These are phyloP conservation scores for Stylonectria norvegica DNA, from an alignment of 2,329 filamentous ascomycete species.

Conservation along the genomic window DNA sequence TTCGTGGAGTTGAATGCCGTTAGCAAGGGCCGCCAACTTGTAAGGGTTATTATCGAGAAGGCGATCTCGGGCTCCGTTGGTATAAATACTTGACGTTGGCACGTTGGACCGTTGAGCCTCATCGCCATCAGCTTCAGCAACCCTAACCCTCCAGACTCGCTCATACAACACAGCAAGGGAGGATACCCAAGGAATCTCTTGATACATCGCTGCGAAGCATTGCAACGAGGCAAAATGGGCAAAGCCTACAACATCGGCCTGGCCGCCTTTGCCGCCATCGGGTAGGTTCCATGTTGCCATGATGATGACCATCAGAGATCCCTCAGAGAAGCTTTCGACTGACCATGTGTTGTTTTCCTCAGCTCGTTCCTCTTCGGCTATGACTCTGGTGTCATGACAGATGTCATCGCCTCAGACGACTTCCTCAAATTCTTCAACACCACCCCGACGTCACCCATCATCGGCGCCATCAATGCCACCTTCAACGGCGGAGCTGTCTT, in stretches of 20 bases:
- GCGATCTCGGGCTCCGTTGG: background rate
- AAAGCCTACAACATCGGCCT: slow-evolving; percentile 37
- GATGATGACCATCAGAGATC: too few species aligned
- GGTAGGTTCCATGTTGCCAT: slow-evolving; percentile 31
- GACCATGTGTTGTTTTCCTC: slow-evolving; percentile 2
- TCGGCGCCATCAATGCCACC: slow-evolving; percentile 59
- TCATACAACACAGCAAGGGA: background rate
- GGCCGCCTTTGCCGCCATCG: slow-evolving; percentile 40
- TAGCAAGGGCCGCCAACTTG: too few species aligned
- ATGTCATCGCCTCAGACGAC: slow-evolving; percentile 52
- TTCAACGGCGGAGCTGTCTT: slow-evolving; percentile 37
- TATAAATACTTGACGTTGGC: background rate
- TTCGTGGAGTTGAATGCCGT: too few species aligned
- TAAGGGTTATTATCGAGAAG: background rate
- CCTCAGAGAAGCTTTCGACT: too few species aligned
- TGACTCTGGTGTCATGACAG: slow-evolving; percentile 32
- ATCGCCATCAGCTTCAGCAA: background rate
- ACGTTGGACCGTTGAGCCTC: too few species aligned
- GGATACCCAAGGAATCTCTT: background rate
- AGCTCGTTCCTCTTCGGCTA: slow-evolving; percentile 46
- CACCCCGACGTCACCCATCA: slow-evolving; percentile 35
- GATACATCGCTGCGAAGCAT: background rate
- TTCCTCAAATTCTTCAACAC: slow-evolving; percentile 54
- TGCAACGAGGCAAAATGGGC: slow-evolving; percentile 37
- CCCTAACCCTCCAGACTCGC: background rate